Percentiles rank a stretch among this genome's conserved stretches.
These are phyloP conservation scores for Lophiotrema nucula DNA, from an alignment of 495 filamentous ascomycete genomes.

Conservation along the genomic window DNA sequence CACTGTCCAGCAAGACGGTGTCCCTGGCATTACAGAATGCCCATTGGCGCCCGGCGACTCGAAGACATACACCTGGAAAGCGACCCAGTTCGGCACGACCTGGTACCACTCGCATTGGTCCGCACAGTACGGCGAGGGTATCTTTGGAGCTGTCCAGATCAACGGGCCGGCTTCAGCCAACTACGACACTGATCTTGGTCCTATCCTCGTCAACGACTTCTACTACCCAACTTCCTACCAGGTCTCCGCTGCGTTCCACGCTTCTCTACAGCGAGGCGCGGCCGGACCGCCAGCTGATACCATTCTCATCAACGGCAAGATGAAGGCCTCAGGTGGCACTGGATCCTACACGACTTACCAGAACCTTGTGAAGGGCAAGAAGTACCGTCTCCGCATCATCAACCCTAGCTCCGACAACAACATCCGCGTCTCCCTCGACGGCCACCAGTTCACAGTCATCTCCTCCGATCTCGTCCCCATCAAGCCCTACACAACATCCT, in stretches of 20 bases:
- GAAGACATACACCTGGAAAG: conserved; percentile 40
- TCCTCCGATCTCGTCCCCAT: conserved; percentile 42
- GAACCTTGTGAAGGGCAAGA: conserved; percentile 35
- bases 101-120: conserved; percentile 44
- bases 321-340: conserved; percentile 27
- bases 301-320: conserved; percentile 41
- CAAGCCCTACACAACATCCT: conserved; percentile 30
- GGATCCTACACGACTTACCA: conserved; percentile 32
- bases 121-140: conserved; percentile 43
- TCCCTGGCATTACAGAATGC: conserved; percentile 43
- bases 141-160: conserved; percentile 39
- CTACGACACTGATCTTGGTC: conserved; percentile 42
- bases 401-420: conserved; percentile 41
- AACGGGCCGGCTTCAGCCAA: conserved; percentile 42
- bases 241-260: conserved; percentile 12
- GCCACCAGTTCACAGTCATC: conserved; percentile 39
- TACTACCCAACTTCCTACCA: conserved; percentile 38
- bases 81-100: conserved; percentile 40
- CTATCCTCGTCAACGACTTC: conserved; percentile 39
- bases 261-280: conserved; percentile 15
- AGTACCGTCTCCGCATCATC: conserved; percentile 41
- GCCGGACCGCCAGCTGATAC: conserved; percentile 38
- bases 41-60: conserved; percentile 41
- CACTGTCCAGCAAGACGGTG: conserved; percentile 36
- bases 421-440: conserved; percentile 42